Evolutionary conservation across 164 flowering plant genomes (phyloP), one percentile per base, ranked within the genome.

Genomic region (Hamamelis virginiana): DNA sequence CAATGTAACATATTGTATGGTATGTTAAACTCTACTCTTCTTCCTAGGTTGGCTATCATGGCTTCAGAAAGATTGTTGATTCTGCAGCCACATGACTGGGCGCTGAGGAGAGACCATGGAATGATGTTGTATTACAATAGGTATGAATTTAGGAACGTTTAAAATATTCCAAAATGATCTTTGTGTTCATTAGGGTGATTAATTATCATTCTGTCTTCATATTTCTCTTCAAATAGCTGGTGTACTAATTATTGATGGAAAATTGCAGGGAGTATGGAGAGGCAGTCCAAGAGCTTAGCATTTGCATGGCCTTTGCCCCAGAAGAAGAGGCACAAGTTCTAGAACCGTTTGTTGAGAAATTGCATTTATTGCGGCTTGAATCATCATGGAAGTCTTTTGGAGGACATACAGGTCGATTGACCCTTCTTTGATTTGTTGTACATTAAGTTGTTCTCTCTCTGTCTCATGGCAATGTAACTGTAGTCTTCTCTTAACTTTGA

Each of bases 251-350:
- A 67, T 5, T 44, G 26, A 68, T 19, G 11, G 27, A 1, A 38
- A 65, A 60, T 50, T 22, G 8, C 87, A 86, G 88, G 75, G 77
- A 80, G 47, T 89, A 84, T 69, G 83, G 78, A 13, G 79, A 81
- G 72, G 91, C 94, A 14, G 89, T 89, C 25, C 89, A 83, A 75
- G 94, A 89, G 82, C 86, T 89, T 21, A 89, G 94, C 86, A 89
- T 89, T 63, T 85, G 88, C 80, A 87, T 89, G 91, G 94, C 89
- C 23, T 84, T 87, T 78, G 94, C 94, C 9, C 91, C 94, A 15
- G 88, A 82, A 66, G 94, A 89, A 67, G 91, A 89, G 64, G 87
- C 88, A 55, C 82, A 82, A 61, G 62, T 87, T 64, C 67, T 89
- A 64, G 88, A 85, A 70, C 86, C 86, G 43, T 89, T 89, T 75